Conservation (phyloP, 345 rosid genomes). For the Corchorus olitorius region DNA sequence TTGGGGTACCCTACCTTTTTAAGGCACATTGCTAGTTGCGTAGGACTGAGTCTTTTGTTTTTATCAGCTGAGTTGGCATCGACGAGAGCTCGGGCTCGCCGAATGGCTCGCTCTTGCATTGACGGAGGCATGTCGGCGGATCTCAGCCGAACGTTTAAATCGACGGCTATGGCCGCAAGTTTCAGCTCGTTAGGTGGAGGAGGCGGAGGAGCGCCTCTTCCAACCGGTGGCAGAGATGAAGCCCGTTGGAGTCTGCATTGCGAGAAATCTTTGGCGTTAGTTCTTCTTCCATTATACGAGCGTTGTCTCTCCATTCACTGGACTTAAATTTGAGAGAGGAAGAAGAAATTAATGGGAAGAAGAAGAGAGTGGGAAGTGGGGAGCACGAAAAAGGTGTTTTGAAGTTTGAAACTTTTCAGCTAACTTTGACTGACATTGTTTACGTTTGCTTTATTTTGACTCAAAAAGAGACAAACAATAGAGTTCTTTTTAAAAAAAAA, state of each 20-base stretch:
- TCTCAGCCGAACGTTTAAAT: slow-evolving; percentile 53
- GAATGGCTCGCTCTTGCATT: slow-evolving; percentile 52
- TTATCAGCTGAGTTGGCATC: slow-evolving; percentile 29
- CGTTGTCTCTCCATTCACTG: slow-evolving; percentile 15
- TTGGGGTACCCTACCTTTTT: slow-evolving; percentile 39
- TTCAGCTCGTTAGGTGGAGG: slow-evolving; percentile 25
- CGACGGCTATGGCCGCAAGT: slow-evolving; percentile 47
- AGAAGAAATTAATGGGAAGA: neutral
- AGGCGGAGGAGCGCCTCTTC: neutral
- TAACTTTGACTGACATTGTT: slow-evolving; percentile 6
- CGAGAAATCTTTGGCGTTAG: neutral
- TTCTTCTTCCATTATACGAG: slow-evolving; percentile 11
- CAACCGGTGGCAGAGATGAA: slow-evolving; percentile 14
- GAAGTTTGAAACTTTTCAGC: neutral
- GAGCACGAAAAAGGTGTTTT: neutral
- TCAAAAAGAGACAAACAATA: neutral
- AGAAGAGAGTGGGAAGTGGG: neutral
- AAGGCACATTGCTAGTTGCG: slow-evolving; percentile 47
- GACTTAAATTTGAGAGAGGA: neutral
- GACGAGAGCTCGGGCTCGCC: slow-evolving; percentile 35
- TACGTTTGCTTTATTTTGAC: slow-evolving; percentile 7
- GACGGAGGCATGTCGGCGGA: slow-evolving; percentile 51
- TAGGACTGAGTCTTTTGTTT: slow-evolving; percentile 26
- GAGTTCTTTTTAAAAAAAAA: neutral
- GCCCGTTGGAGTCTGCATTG: slow-evolving; percentile 2